Evolutionary conservation across 352 stramenopile genomes (phyloP).

Genomic region (Pythium apleroticum): DNA sequence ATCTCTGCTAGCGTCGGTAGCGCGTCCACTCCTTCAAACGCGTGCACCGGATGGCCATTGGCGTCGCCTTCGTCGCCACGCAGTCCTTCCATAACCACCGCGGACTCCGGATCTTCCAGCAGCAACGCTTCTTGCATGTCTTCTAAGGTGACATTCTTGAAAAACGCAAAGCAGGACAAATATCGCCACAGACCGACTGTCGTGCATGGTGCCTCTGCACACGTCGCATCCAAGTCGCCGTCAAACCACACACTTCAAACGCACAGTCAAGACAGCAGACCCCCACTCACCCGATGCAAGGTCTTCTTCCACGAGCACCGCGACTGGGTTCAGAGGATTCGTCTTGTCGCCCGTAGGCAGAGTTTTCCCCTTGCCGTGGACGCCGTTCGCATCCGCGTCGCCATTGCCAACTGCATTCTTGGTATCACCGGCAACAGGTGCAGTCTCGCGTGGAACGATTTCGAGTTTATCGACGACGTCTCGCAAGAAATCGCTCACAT

Average conservation of each 20-base stretch:
- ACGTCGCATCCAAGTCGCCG: background rate
- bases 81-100: background rate
- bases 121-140: constrained; percentile 59
- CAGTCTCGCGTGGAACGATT: constrained; percentile 18
- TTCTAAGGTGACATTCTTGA: constrained; percentile 53
- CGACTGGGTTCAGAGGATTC: constrained; percentile 28
- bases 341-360: constrained; percentile 24
- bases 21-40: background rate
- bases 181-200: constrained; percentile 72
- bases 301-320: constrained; percentile 65
- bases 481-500: constrained; percentile 60
- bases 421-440: background rate
- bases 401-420: constrained; percentile 7
- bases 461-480: constrained; percentile 45
- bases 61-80: background rate
- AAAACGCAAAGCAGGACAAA: constrained; percentile 57
- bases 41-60: background rate
- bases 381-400: background rate
- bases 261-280: background rate
- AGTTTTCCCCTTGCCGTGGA: constrained; percentile 13
- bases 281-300: constrained; percentile 44
- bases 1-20: background rate
- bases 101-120: constrained; percentile 44
- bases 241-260: background rate
- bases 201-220: constrained; percentile 61